A percentile compares a stretch with the other conserved stretches of the same genome.
These are phyloP conservation scores for Protomyces macrosporus DNA, from an alignment of 1,139 yeast genomes.

Conservation along the genomic window DNA sequence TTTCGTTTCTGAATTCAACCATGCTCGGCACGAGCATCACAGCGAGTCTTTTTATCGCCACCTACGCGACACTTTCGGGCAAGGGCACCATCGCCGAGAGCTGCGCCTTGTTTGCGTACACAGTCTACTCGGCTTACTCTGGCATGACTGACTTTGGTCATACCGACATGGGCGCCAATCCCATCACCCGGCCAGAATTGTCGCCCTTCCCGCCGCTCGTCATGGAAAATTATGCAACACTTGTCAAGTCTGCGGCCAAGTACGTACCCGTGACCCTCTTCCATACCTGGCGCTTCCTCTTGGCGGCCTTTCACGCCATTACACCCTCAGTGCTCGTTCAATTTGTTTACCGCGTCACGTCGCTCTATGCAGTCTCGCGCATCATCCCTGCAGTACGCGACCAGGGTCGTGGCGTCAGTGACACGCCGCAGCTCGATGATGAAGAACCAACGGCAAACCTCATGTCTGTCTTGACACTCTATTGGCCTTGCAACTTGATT, in stretches of 20 bases:
- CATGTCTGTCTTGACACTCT: conserved; percentile 34
- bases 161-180: conserved; percentile 31
- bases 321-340: conserved; percentile 78
- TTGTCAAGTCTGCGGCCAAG: conserved; percentile 45
- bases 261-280: conserved; percentile 47
- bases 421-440: conserved; percentile 22
- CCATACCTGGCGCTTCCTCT: conserved; percentile 64
- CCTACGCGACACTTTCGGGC: conserved; percentile 77
- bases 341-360: conserved; percentile 76
- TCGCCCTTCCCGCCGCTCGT: conserved; percentile 32
- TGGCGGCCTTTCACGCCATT: conserved; percentile 64
- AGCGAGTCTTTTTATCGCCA: conserved; percentile 63
- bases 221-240: conserved; percentile 38
- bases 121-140: conserved; percentile 60
- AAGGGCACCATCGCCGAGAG: conserved; percentile 86
- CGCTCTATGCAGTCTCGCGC: conserved; percentile 88
- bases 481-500: conserved; percentile 74
- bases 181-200: conserved; percentile 27
- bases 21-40: conserved; percentile 81
- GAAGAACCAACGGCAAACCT: conserved; percentile 6
- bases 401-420: conserved; percentile 25
- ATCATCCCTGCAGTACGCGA: conserved; percentile 68
- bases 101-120: conserved; percentile 77
- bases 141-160: conserved; percentile 33
- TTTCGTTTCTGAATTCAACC: conserved; percentile 70